Percentiles rank a stretch among this genome's conserved stretches.
phyloP scores from a whole-genome alignment of 2,329 filamentous ascomycete species.

The Colletotrichum caudatum region DNA sequence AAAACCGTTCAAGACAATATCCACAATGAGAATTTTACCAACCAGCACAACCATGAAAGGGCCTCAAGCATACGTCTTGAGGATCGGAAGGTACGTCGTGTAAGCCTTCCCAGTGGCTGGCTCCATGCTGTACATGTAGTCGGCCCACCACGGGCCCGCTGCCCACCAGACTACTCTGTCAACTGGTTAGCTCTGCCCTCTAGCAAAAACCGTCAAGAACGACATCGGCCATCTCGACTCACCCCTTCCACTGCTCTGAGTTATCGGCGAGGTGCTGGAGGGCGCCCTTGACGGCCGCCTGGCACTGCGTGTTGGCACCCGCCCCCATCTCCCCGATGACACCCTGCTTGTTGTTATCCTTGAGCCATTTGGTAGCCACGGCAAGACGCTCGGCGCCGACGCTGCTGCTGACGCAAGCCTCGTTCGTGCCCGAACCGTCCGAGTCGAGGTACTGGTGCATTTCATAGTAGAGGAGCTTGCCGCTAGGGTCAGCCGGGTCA shows the following conservation, averaged over 20 bases:
- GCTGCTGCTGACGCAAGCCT: constrained; percentile 56
- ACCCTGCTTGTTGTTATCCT: constrained; percentile 61
- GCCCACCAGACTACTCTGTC: constrained; percentile 61
- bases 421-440: constrained; percentile 60
- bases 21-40: constrained; percentile 18
- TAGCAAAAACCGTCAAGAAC: neutral
- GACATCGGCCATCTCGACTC: neutral
- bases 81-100: constrained; percentile 41
- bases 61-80: constrained; percentile 35
- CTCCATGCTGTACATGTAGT: constrained; percentile 57
- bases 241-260: constrained; percentile 63
- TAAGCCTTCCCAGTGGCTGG: constrained; percentile 53
- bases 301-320: constrained; percentile 59
- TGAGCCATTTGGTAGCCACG: constrained; percentile 62
- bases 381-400: constrained; percentile 59
- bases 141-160: constrained; percentile 65
- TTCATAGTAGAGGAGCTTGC: constrained; percentile 59
- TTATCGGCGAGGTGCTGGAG: constrained; percentile 62
- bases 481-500: constrained; percentile 57
- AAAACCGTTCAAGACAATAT: constrained; percentile 19
- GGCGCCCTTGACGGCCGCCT: constrained; percentile 60
- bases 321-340: constrained; percentile 65
- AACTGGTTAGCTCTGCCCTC: neutral
- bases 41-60: neutral
- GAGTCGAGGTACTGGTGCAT: constrained; percentile 66